phyloP scores from a whole-genome alignment of 1,139 yeast species.

The Tardiomyces digboiensis region DNA sequence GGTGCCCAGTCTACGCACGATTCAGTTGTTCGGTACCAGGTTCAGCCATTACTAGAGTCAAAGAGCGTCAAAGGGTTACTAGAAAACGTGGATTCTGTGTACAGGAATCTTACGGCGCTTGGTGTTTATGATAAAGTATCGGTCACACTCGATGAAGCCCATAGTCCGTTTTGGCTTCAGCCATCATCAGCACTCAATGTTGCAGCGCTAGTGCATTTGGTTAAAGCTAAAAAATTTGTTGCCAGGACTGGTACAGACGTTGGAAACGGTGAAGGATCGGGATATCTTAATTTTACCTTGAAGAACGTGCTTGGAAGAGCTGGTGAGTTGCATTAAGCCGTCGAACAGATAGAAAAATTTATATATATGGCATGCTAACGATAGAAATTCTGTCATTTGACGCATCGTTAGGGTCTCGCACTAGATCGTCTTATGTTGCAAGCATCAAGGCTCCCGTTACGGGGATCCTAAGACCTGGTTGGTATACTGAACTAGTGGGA shows the following conservation, averaged over 20 bases:
- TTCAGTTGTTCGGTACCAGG: slow-evolving; percentile 42
- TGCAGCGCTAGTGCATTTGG: slow-evolving; percentile 1
- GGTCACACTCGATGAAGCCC: slow-evolving; percentile 30
- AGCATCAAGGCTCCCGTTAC: slow-evolving; percentile 55
- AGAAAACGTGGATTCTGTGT: slow-evolving; percentile 21
- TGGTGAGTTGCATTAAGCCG: no score
- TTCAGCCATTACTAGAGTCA: slow-evolving; percentile 40
- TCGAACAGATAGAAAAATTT: no score
- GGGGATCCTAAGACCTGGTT: slow-evolving; percentile 34
- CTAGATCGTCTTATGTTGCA: slow-evolving; percentile 47
- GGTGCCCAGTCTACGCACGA: slow-evolving; percentile 46
- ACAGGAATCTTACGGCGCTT: slow-evolving; percentile 23
- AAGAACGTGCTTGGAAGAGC: slow-evolving; percentile 85
- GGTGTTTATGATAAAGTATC: slow-evolving; percentile 39
- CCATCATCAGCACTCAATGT: not conserved
- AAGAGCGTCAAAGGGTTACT: slow-evolving; percentile 19
- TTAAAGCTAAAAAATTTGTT: slow-evolving; percentile 35
- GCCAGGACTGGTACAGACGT: slow-evolving; percentile 91
- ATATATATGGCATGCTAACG: no score
- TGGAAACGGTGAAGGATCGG: slow-evolving; percentile 95
- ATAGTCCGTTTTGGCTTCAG: slow-evolving; percentile 4
- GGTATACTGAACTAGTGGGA: slow-evolving; percentile 44
- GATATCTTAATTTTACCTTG: slow-evolving; percentile 53
- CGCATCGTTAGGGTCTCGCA: slow-evolving; percentile 72
- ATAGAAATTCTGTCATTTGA: slow-evolving; percentile 70